Conservation (phyloP, 2,329 filamentous ascomycete species). For the Pseudogymnoascus sp. region DNA sequence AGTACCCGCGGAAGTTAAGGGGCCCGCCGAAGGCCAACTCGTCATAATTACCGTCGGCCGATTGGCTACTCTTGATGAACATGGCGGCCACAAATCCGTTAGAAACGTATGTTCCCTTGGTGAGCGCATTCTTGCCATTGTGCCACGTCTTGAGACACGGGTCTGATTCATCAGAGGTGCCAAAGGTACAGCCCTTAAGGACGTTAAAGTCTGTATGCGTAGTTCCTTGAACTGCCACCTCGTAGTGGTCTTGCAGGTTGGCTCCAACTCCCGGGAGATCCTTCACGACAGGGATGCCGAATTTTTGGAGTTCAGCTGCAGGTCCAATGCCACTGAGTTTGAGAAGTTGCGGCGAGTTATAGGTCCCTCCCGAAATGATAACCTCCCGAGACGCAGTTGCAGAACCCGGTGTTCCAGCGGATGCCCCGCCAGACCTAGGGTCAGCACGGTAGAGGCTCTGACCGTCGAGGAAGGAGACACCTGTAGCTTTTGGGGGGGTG, state of each 20-base stretch:
- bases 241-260: conserved; percentile 51
- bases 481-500: conserved; percentile 27
- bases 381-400: conserved; percentile 34
- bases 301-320: conserved; percentile 29
- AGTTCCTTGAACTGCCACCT: conserved; percentile 38
- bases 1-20: conserved; percentile 35
- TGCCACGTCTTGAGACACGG: conserved; percentile 28
- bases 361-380: conserved; percentile 39
- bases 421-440: conserved; percentile 28
- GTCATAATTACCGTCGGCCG: conserved; percentile 32
- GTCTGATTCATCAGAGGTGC: conserved; percentile 29
- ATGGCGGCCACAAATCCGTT: conserved; percentile 43
- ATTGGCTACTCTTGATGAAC: conserved; percentile 26
- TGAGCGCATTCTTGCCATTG: conserved; percentile 12
- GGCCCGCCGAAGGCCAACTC: conserved; percentile 27
- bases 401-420: conserved; percentile 17
- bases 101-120: conserved; percentile 28
- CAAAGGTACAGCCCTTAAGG: conserved; percentile 31
- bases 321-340: conserved; percentile 40
- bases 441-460: conserved; percentile 37
- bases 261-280: conserved; percentile 57
- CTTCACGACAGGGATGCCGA: conserved; percentile 43
- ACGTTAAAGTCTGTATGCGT: conserved; percentile 31
- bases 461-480: conserved; percentile 35
- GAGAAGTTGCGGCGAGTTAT: conserved; percentile 39